Conservation (phyloP, 768 basidiomycete genomes). For the Mycena olivaceomarginata region DNA sequence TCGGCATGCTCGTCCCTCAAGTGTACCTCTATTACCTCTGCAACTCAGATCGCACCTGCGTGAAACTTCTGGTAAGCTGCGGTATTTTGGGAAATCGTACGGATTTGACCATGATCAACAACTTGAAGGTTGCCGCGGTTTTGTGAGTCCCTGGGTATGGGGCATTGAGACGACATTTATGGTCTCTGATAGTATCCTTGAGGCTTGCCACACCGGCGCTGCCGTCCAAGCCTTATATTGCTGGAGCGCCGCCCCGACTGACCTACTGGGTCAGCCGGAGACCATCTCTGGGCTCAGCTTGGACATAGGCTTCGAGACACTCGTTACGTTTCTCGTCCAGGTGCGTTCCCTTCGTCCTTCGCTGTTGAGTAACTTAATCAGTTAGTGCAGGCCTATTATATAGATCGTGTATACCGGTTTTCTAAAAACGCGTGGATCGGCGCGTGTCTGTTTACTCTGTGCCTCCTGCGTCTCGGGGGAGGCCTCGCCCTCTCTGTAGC, state of each 20-base stretch:
- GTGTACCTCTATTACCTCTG: constrained; percentile 26
- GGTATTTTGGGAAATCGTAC: not conserved
- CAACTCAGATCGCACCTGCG: constrained; percentile 20
- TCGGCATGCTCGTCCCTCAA: not conserved
- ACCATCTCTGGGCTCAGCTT: constrained; percentile 12
- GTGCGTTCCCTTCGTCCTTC: constrained; percentile 23
- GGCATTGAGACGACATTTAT: not conserved
- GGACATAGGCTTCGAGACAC: constrained; percentile 49
- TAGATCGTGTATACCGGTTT: constrained; percentile 49
- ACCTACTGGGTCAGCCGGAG: constrained; percentile 19
- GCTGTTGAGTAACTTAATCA: not conserved
- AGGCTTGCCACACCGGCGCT: constrained; percentile 25
- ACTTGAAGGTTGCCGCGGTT: constrained; percentile 22
- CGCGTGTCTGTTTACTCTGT: constrained; percentile 42
- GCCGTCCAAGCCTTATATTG: constrained; percentile 29
- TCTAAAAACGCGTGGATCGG: constrained; percentile 41
- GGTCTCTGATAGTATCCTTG: constrained; percentile 2
- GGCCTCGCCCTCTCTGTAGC: constrained; percentile 45
- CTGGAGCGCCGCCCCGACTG: constrained; percentile 29
- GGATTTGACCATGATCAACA: not conserved
- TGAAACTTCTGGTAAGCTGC: constrained; percentile 14
- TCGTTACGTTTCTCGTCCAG: constrained; percentile 55
- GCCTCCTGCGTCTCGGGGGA: constrained; percentile 43
- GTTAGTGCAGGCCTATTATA: constrained; percentile 46
- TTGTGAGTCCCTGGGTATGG: not conserved